These are phyloP conservation scores for Saccharomycopsis microspora DNA, from an alignment of 805 yeast species.

Conservation along the genomic window DNA sequence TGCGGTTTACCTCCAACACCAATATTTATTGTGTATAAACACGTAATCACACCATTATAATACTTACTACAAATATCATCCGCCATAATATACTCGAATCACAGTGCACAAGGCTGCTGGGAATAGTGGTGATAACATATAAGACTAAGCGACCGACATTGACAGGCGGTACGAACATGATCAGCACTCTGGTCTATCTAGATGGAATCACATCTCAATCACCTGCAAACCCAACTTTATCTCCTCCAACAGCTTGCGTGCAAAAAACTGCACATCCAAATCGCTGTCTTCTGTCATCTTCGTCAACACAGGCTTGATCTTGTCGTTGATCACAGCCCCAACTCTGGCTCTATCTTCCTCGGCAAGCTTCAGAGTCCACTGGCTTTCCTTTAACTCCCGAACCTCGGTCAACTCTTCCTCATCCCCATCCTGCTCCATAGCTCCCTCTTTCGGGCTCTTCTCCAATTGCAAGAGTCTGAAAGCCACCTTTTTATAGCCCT, in stretches of 20 bases:
- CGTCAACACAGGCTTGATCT: conserved; percentile 56
- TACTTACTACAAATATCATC: too few relatives aligned
- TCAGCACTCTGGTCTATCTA: too few relatives aligned
- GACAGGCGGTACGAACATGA: too few relatives aligned
- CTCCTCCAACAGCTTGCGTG: conserved; percentile 47
- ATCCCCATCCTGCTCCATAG: conserved; percentile 4
- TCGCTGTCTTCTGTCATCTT: conserved; percentile 63
- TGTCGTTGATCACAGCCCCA: conserved; percentile 30
- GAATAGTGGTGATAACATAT: too few relatives aligned
- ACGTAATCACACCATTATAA: too few relatives aligned
- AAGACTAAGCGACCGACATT: too few relatives aligned
- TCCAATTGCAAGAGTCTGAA: conserved; percentile 23
- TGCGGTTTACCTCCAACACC: too few relatives aligned
- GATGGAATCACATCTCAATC: background rate
- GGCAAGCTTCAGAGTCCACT: conserved; percentile 20
- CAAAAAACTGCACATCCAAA: conserved; percentile 82
- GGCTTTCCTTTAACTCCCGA: conserved; percentile 11
- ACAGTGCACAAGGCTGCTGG: too few relatives aligned
- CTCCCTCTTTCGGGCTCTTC: conserved; percentile 9
- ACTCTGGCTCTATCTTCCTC: conserved; percentile 16
- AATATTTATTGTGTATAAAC: too few relatives aligned
- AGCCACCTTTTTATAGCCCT: conserved; percentile 56
- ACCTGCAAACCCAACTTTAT: conserved; percentile 18
- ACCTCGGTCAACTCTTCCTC: conserved; percentile 18
- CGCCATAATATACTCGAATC: too few relatives aligned